phyloP scores from a whole-genome alignment of 1,284 basidiomycete genomes.

The Boletus subluridellus region DNA sequence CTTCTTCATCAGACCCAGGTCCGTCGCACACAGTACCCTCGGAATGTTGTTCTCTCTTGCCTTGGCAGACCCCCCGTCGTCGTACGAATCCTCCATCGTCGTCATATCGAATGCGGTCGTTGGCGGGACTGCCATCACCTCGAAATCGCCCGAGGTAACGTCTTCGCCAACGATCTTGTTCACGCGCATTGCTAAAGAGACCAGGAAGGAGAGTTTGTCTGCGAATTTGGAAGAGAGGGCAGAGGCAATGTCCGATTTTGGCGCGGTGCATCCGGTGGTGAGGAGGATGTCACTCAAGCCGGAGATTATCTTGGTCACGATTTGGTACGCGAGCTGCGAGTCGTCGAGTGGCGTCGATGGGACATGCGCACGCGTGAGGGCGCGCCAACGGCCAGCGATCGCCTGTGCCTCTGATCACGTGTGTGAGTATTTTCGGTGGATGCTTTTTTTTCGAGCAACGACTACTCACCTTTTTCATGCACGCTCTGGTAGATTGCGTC shows the following conservation, averaged over 20 bases:
- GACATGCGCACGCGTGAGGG: slow-evolving; percentile 31
- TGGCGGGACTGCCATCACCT: slow-evolving; percentile 30
- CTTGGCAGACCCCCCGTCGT: slow-evolving; percentile 21
- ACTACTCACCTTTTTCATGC: slow-evolving; percentile 22
- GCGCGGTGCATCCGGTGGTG: slow-evolving; percentile 24
- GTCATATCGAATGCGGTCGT: slow-evolving; percentile 24
- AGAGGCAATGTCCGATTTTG: slow-evolving; percentile 18
- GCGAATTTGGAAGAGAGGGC: slow-evolving; percentile 27
- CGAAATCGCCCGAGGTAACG: slow-evolving; percentile 34
- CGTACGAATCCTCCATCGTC: slow-evolving; percentile 35
- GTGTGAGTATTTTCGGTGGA: not conserved
- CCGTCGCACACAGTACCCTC: slow-evolving; percentile 35
- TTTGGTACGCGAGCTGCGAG: slow-evolving; percentile 21
- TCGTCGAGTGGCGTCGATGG: slow-evolving; percentile 24
- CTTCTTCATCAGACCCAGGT: slow-evolving; percentile 33
- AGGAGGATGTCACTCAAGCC: slow-evolving; percentile 33
- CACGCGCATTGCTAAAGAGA: slow-evolving; percentile 27
- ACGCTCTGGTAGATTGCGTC: slow-evolving; percentile 29
- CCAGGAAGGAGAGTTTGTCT: slow-evolving; percentile 31
- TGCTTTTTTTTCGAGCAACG: not conserved
- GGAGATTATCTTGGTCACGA: slow-evolving; percentile 23
- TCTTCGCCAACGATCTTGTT: slow-evolving; percentile 36
- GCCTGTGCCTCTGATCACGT: slow-evolving; percentile 31
- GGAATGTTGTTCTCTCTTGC: not conserved
- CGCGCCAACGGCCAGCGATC: slow-evolving; percentile 33